phyloP scores from a whole-genome alignment of 225 moss, liverwort and hornwort species.

The Physcomitrium patens region DNA sequence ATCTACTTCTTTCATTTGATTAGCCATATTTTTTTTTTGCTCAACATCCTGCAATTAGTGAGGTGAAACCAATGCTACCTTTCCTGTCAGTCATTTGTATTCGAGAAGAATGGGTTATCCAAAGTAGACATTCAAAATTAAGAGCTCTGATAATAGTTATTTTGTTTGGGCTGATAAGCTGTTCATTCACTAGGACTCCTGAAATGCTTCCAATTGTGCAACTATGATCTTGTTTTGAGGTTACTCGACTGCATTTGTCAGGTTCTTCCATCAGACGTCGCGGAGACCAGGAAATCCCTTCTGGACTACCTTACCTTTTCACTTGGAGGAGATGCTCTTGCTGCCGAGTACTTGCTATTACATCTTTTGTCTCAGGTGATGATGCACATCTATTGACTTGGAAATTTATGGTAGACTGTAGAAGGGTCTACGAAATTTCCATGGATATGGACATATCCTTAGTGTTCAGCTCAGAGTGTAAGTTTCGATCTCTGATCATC shows the following conservation, averaged over 20 bases:
- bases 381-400: conserved; percentile 21
- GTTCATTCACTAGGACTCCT: not conserved
- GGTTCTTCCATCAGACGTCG: conserved; percentile 48
- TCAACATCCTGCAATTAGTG: no score
- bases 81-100: not conserved
- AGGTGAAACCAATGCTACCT: not conserved
- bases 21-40: not conserved
- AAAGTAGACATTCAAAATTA: not conserved
- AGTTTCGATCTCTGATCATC: not conserved
- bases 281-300: conserved; percentile 53
- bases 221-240: conserved; percentile 4
- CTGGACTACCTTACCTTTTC: conserved; percentile 56
- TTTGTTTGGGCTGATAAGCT: conserved; percentile 14
- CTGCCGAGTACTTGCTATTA: conserved; percentile 87
- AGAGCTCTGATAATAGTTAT: conserved; percentile 12
- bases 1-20: not conserved
- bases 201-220: conserved; percentile 12
- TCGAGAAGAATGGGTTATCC: conserved; percentile 4
- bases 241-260: conserved; percentile 32
- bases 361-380: conserved; percentile 94
- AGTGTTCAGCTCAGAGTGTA: not conserved
- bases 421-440: not conserved
- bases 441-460: not conserved
- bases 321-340: conserved; percentile 83
- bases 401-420: not conserved